Conservation (phyloP, 2,329 filamentous ascomycete species). For the Epichloe hybrida region DNA sequence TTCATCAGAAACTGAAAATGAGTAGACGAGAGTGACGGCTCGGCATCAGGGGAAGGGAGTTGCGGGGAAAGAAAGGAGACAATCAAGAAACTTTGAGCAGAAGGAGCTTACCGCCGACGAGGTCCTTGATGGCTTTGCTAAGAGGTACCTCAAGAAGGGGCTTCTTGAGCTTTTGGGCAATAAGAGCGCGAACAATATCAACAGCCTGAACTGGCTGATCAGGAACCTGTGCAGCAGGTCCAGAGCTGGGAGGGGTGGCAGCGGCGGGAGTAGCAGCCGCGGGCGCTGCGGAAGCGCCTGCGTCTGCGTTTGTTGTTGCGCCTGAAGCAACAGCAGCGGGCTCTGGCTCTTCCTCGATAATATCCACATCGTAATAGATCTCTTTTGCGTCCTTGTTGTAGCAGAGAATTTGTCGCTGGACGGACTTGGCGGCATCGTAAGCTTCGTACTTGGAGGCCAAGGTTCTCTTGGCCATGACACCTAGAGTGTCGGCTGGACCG, state of each 20-base stretch:
- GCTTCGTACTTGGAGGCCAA: conserved; percentile 96
- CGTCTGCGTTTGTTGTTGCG: conserved; percentile 33
- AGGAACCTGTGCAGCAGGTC: conserved; percentile 73
- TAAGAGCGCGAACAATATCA: conserved; percentile 76
- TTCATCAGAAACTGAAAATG: conserved; percentile 4
- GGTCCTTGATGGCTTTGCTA: conserved; percentile 94
- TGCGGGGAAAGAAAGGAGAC: too few relatives aligned
- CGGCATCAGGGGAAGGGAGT: neutral
- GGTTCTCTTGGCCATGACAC: conserved; percentile 94
- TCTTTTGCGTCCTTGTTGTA: conserved; percentile 99
- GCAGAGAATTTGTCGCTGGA: conserved; percentile 94
- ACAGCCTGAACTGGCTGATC: conserved; percentile 80
- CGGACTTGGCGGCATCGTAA: conserved; percentile 91
- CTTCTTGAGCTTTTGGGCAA: conserved; percentile 99
- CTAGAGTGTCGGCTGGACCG: conserved; percentile 89
- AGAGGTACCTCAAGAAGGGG: conserved; percentile 74
- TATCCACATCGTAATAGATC: conserved; percentile 98
- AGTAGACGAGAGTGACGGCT: too few relatives aligned
- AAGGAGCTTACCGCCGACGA: conserved; percentile 71
- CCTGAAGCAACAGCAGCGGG: conserved; percentile 36
- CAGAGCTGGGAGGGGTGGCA: conserved; percentile 56
- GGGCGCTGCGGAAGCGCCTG: conserved; percentile 39
- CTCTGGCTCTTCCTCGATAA: conserved; percentile 78
- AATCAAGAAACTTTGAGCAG: neutral
- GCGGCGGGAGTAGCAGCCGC: conserved; percentile 42